Conservation (phyloP, 805 yeast genomes). For the Monosporozyma solicola region DNA sequence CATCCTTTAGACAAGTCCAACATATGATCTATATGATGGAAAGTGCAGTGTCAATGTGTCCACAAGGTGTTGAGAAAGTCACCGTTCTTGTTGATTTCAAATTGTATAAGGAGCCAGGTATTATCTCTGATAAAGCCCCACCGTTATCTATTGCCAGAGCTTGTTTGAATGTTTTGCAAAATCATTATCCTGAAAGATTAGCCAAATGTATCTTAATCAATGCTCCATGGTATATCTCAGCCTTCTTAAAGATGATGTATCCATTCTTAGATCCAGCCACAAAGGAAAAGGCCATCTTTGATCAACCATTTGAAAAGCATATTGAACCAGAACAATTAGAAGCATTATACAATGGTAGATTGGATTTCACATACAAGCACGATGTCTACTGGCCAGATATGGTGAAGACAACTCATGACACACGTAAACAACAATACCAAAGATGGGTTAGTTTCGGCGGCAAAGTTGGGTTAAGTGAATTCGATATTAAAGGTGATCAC, state of each 20-base stretch:
- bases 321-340: slow-evolving; percentile 47
- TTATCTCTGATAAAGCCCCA: slow-evolving; percentile 36
- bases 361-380: slow-evolving; percentile 45
- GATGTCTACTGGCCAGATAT: slow-evolving; percentile 46
- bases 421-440: slow-evolving; percentile 32
- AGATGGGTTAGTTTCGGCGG: slow-evolving; percentile 36
- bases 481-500: slow-evolving; percentile 36
- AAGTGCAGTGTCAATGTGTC: slow-evolving; percentile 42
- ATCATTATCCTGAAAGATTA: slow-evolving; percentile 51
- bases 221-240: slow-evolving; percentile 49
- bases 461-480: slow-evolving; percentile 46
- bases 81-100: slow-evolving; percentile 50
- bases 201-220: slow-evolving; percentile 47
- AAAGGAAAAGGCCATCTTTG: slow-evolving; percentile 47
- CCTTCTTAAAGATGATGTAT: slow-evolving; percentile 46
- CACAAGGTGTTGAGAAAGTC: slow-evolving; percentile 49
- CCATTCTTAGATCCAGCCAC: slow-evolving; percentile 55
- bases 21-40: slow-evolving; percentile 52
- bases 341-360: slow-evolving; percentile 37
- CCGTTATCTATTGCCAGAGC: slow-evolving; percentile 43
- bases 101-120: slow-evolving; percentile 31
- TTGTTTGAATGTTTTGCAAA: slow-evolving; percentile 42
- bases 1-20: slow-evolving; percentile 45
- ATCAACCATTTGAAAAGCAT: slow-evolving; percentile 47
- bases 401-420: slow-evolving; percentile 34